phyloP scores from a whole-genome alignment of 2,329 filamentous ascomycete species.

The Colletotrichum sublineola region DNA sequence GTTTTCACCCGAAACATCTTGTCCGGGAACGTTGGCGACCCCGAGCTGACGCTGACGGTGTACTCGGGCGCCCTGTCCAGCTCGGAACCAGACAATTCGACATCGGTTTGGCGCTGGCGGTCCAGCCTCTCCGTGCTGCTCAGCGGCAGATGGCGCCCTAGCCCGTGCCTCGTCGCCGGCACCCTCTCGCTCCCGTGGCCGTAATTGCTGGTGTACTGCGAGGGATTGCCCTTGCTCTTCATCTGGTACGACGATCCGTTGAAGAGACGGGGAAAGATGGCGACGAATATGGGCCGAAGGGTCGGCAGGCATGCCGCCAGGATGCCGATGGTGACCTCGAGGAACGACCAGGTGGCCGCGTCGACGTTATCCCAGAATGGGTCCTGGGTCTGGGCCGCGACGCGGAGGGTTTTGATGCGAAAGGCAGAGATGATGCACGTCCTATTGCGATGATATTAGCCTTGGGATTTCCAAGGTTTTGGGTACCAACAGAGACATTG shows the following conservation, averaged over 20 bases:
- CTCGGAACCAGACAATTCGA: conserved; percentile 12
- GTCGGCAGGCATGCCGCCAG: conserved; percentile 49
- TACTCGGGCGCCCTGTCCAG: conserved; percentile 4
- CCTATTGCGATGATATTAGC: conserved; percentile 29
- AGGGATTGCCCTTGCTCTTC: background rate
- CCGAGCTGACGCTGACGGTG: conserved; percentile 37
- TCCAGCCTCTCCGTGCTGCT: conserved; percentile 15
- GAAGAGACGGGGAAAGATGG: conserved; percentile 44
- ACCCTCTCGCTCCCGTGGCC: conserved; percentile 27
- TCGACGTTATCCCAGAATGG: conserved; percentile 50
- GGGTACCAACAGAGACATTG: background rate
- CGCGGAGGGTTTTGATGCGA: conserved; percentile 49
- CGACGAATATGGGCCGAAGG: conserved; percentile 48
- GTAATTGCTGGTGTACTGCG: conserved; percentile 22
- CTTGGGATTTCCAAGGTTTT: background rate
- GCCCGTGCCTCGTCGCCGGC: conserved; percentile 34
- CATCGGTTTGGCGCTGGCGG: conserved; percentile 18
- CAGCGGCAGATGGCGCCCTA: background rate
- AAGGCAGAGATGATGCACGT: conserved; percentile 48
- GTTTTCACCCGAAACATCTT: background rate
- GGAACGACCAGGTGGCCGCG: conserved; percentile 50
- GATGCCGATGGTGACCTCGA: conserved; percentile 50
- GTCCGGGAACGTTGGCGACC: background rate
- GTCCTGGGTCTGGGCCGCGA: conserved; percentile 43
- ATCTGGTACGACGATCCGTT: background rate